Base-by-base conservation (phyloP, 2,329 filamentous ascomycete genomes). In the Xylaria arbuscula region DNA sequence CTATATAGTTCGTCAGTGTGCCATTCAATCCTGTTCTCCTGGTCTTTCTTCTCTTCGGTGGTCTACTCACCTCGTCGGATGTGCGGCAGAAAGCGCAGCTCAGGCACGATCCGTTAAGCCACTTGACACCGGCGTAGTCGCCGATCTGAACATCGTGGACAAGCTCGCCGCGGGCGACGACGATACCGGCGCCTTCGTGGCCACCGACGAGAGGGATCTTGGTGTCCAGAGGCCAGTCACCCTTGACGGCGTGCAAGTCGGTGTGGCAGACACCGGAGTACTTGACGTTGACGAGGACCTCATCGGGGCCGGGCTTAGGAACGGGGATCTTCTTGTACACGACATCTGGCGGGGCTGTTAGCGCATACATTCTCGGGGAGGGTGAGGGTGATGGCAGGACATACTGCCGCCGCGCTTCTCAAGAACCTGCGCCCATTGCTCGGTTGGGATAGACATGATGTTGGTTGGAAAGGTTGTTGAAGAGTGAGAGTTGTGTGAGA, bases 231-330 rank as follows among this genome's bases (percentile, higher is more conserved):
- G 94, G 94, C 94, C 94, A 97, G 84, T 97, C 94, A 67, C 94
- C 94, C 72, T 93, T 92, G 82, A 95, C 87, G 75, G 93, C 93
- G 80, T 88, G 86, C 59, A 87, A 86, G 80, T 97, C 93, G 42
- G 93, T 97, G 85, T 97, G 93, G 87, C 93, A 97, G 74, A 97
- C 93, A 79, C 93, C 93, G 34, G 91, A 92, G 86, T 89, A 97
- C 81, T 94, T 94, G 86, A 97, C 88, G 83, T 97, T 95, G 83
- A 97, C 85, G 72, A 98, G 91, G 74, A 97, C 92, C 83, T 98
- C 93, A 83, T 97, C 94, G 61, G 94, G 91, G 24, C 90, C 93
- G 47, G 94, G 94, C 80, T 90, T 88, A 71, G 86, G 86, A 60
- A 97, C 93, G 73, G 92, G 90, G 76, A 98, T 95, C 83, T 91